phyloP scores from a whole-genome alignment of 768 basidiomycete species.

The Tricholoma terreum region DNA sequence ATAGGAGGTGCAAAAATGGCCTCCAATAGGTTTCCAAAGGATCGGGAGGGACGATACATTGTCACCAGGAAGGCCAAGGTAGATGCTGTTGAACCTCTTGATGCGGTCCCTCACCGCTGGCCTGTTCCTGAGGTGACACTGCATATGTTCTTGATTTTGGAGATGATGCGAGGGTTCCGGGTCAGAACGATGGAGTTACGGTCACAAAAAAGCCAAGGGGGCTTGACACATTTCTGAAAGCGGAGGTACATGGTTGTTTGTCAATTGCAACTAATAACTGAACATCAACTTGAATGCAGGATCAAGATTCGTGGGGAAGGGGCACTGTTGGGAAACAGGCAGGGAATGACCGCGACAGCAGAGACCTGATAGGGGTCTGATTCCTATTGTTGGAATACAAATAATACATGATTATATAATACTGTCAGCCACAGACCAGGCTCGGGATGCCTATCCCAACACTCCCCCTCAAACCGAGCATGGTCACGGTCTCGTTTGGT shows the following conservation, averaged over 20 bases:
- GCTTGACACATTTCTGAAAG: background rate
- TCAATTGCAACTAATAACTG: background rate
- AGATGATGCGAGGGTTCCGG: background rate
- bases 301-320: background rate
- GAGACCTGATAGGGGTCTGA: too few relatives aligned
- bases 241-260: background rate
- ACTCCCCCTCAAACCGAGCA: too few relatives aligned
- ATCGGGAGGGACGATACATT: background rate
- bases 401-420: too few relatives aligned
- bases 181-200: background rate
- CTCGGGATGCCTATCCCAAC: too few relatives aligned
- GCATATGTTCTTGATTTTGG: too few relatives aligned
- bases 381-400: too few relatives aligned
- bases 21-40: background rate
- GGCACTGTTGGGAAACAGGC: too few relatives aligned
- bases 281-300: background rate
- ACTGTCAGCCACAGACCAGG: too few relatives aligned
- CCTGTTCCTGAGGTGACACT: background rate
- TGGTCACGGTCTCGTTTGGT: too few relatives aligned
- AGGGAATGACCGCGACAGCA: too few relatives aligned
- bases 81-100: background rate
- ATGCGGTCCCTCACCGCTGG: background rate
- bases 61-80: background rate
- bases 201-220: background rate
- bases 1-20: background rate